phyloP scores from a whole-genome alignment of 2,329 filamentous ascomycete species.

The Capronia americana region DNA sequence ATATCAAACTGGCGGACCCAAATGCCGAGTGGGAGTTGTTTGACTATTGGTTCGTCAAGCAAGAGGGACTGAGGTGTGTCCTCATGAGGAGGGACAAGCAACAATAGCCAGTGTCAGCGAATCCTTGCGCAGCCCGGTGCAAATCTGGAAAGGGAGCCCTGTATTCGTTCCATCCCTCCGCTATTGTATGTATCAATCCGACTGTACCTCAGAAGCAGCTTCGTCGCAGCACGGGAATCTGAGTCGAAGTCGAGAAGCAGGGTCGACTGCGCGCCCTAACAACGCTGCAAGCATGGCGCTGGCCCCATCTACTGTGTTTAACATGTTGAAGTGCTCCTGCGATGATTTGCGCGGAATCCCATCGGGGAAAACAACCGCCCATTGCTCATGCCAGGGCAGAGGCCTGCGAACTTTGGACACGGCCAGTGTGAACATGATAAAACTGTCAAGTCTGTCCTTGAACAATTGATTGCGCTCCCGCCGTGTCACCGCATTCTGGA shows the following conservation, averaged over 20 bases:
- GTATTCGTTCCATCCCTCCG: background rate
- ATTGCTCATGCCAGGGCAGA: background rate
- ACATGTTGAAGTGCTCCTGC: background rate
- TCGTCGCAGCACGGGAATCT: background rate
- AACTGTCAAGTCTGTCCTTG: background rate
- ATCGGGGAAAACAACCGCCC: background rate
- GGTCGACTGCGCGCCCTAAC: background rate
- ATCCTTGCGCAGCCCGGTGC: background rate
- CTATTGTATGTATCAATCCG: background rate
- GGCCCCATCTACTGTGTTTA: background rate
- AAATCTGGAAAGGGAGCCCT: background rate
- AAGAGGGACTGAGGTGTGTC: constrained; percentile 30
- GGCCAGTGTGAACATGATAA: background rate
- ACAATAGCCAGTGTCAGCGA: background rate
- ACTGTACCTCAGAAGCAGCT: background rate
- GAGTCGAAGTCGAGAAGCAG: background rate
- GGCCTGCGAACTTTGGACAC: background rate
- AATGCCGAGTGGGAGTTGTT: constrained; percentile 35
- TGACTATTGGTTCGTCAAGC: constrained; percentile 59
- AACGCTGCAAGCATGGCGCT: background rate
- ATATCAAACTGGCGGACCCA: constrained; percentile 35
- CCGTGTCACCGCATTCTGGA: background rate
- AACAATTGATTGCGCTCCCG: background rate
- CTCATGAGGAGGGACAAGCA: constrained; percentile 16
- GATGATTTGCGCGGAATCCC: background rate